Evolutionary conservation across 345 rosid genomes (phyloP), one percentile per base, ranked within the genome.

Genomic region (Eucalyptus curtisii): DNA sequence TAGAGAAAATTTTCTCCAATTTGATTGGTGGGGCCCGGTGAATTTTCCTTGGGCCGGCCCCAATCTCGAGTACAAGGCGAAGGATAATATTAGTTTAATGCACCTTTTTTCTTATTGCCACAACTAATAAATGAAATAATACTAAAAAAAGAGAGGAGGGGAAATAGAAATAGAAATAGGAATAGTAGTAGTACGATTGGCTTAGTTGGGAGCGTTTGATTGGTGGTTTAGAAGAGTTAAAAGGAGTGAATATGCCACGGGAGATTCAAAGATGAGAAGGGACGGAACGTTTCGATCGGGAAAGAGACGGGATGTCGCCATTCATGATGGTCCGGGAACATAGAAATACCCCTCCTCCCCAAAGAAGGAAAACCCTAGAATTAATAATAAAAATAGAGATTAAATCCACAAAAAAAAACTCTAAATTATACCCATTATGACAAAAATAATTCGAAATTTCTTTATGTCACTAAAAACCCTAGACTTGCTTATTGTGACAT

Each of bases 401-500:
- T 55, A 24, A 55, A 22, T 24, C 4, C 11, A 24, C 61, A 55
- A 55, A 55, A 53, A 52, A 55, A 22, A 53, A 53, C 3, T 55
- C 30, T 55, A 10, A 55, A 55, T 24, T 10, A 55, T 55, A 24
- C 6, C 61, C 1, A 24, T 0, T 8, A 52, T 7, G 25, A 20
- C 4, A 50, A 50, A 50, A 50, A 50, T 17, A 50, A 17, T 50
- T 17, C 4, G 9, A 50, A 31, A 33, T 68, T 33, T 37, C 13
- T 30, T 61, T 61, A 30, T 30, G 17, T 30, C 6, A 24, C 61
- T 0, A 4, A 55, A 55, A 24, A 55, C 13, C 30, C 30, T 22
- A 24, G 6, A 55, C 57, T 52, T 19, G 0, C 2, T 19, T 52
- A 52, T 19, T 52, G 0, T 8, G 25, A 52, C 0, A 52, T 52